phyloP scores from a whole-genome alignment of 164 flowering plant species.

The Saururus chinensis region DNA sequence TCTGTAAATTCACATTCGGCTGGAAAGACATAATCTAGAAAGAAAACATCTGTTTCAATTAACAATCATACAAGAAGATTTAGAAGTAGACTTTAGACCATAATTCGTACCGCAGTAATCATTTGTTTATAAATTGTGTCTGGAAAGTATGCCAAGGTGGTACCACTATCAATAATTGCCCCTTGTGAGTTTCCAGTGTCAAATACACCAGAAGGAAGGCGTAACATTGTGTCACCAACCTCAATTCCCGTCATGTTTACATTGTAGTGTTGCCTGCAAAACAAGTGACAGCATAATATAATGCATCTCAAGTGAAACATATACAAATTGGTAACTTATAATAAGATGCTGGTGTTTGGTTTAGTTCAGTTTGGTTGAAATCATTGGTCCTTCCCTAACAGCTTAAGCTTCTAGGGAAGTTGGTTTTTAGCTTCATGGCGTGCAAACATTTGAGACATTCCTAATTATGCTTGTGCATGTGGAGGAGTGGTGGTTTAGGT shows the following conservation, averaged over 20 bases:
- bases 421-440: no score
- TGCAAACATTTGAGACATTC: no score
- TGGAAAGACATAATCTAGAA: conserved; percentile 9
- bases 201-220: conserved; percentile 55
- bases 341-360: no score
- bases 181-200: conserved; percentile 37
- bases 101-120: conserved; percentile 11
- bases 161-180: conserved; percentile 88
- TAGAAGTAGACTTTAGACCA: background rate
- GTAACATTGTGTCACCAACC: conserved; percentile 53
- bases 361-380: no score
- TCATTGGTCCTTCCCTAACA: no score
- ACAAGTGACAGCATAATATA: background rate
- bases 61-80: background rate
- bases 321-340: no score
- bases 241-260: conserved; percentile 59
- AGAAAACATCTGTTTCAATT: background rate
- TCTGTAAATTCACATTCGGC: conserved; percentile 1
- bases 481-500: no score
- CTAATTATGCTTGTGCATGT: no score
- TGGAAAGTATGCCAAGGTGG: conserved; percentile 88
- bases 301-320: background rate
- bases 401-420: no score
- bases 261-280: conserved; percentile 79
- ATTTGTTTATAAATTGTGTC: conserved; percentile 36